phyloP scores from a whole-genome alignment of 805 yeast genomes.

The Saccharomycopsis oosterbeekiorum region DNA sequence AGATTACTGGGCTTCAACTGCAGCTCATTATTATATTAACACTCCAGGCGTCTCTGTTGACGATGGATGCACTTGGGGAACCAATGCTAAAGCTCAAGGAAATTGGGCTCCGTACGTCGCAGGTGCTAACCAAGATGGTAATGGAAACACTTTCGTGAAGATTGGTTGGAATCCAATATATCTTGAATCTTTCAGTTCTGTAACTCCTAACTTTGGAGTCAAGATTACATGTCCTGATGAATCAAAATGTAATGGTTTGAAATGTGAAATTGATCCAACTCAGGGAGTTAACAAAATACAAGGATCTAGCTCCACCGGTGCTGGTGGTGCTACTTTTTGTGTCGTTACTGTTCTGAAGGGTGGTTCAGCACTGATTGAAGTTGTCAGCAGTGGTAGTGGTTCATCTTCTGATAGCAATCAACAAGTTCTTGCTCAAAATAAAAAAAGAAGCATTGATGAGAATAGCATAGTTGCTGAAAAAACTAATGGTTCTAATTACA shows the following conservation, averaged over 20 bases:
- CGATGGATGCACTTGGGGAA: slow-evolving; percentile 84
- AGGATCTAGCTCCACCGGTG: slow-evolving; percentile 34
- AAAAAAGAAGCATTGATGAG: not conserved
- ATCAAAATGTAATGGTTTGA: slow-evolving; percentile 58
- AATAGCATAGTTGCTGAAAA: not conserved
- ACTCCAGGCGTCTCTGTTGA: slow-evolving; percentile 69
- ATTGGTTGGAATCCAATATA: slow-evolving; percentile 89
- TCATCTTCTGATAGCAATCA: not conserved
- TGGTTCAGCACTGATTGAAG: slow-evolving; percentile 61
- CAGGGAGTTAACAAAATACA: slow-evolving; percentile 51
- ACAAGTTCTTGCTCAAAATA: not conserved
- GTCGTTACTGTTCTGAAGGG: slow-evolving; percentile 64
- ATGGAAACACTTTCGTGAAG: slow-evolving; percentile 66
- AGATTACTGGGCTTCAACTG: slow-evolving; percentile 76
- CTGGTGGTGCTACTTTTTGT: slow-evolving; percentile 70
- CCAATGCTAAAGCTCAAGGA: slow-evolving; percentile 56
- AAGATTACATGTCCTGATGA: slow-evolving; percentile 64
- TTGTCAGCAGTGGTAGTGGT: slow-evolving; percentile 34
- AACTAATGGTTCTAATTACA: not conserved
- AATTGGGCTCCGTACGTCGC: slow-evolving; percentile 94
- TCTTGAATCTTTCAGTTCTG: slow-evolving; percentile 49
- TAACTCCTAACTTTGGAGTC: slow-evolving; percentile 59
- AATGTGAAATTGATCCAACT: slow-evolving; percentile 77
- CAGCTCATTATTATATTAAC: slow-evolving; percentile 79
- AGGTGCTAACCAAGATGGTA: slow-evolving; percentile 72